Conservation (phyloP, 1,284 basidiomycete genomes). For the Cutaneotrichosporon arboriforme region DNA sequence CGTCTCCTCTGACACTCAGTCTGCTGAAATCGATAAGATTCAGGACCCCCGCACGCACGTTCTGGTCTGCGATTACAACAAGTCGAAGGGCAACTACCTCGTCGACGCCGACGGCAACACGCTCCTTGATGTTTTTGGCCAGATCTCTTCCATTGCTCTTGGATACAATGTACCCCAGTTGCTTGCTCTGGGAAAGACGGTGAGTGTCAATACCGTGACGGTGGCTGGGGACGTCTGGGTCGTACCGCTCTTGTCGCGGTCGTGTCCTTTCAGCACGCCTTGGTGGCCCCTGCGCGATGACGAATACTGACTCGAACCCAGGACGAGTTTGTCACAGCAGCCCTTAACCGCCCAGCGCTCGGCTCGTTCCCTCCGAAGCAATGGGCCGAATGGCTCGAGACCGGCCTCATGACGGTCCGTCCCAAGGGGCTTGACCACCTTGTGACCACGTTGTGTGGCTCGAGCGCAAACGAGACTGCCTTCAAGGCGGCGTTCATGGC, state of each 20-base stretch:
- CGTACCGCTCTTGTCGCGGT: no score
- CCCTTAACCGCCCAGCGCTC: constrained; percentile 53
- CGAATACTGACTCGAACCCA: constrained; percentile 5
- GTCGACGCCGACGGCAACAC: constrained; percentile 55
- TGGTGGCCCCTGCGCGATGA: neutral
- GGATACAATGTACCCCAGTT: constrained; percentile 53
- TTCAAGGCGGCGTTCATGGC: constrained; percentile 55
- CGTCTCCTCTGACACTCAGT: constrained; percentile 14
- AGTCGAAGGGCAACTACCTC: constrained; percentile 49
- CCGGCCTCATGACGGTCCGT: constrained; percentile 51
- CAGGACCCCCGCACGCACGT: constrained; percentile 25
- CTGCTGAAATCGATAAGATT: constrained; percentile 21
- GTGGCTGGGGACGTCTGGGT: no score
- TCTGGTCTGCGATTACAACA: constrained; percentile 20
- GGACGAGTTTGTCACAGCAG: constrained; percentile 19
- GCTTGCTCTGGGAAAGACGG: constrained; percentile 44
- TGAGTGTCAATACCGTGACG: no score
- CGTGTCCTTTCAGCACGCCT: no score
- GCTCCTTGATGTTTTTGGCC: constrained; percentile 54
- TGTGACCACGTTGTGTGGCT: constrained; percentile 46
- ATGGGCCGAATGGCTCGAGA: constrained; percentile 50
- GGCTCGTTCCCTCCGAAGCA: constrained; percentile 53
- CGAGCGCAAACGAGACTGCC: constrained; percentile 51
- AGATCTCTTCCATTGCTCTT: constrained; percentile 50
- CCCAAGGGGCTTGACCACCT: constrained; percentile 53